Percentiles rank a stretch among this genome's conserved stretches.
Conservation (phyloP, 176 grass and related monocot species). For the Aegilops bicornis region DNA sequence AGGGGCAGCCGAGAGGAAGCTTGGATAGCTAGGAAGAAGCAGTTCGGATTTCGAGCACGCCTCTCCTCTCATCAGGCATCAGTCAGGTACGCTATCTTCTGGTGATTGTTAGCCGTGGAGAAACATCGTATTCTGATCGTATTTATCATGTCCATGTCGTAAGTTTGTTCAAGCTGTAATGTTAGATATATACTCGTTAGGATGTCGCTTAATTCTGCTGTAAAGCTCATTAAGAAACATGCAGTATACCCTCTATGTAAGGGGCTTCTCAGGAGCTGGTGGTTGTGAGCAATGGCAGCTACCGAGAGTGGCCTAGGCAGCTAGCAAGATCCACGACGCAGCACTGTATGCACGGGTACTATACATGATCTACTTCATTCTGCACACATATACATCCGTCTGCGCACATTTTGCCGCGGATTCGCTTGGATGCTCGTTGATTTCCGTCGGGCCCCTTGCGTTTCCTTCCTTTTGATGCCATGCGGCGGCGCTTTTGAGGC, state of each 20-base stretch:
- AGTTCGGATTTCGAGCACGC: not conserved
- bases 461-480: not conserved
- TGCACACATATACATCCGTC: not conserved
- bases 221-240: not conserved
- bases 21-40: not conserved
- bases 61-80: not conserved
- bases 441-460: not conserved
- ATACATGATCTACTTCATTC: not conserved
- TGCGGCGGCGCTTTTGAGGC: slow-evolving; percentile 27
- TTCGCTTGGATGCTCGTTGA: not conserved
- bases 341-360: too few relatives aligned
- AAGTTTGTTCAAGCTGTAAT: not conserved
- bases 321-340: not conserved
- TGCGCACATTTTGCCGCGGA: slow-evolving; percentile 3
- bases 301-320: not conserved
- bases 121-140: not conserved
- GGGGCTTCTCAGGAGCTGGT: not conserved
- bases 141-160: not conserved
- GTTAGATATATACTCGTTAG: not conserved
- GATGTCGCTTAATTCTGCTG: not conserved
- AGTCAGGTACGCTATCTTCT: not conserved
- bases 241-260: not conserved
- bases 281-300: not conserved
- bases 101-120: too few relatives aligned
- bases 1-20: not conserved